Evolutionary conservation across 148 eudicot genomes (phyloP).

Genomic region (Dianthus caryophyllus): DNA sequence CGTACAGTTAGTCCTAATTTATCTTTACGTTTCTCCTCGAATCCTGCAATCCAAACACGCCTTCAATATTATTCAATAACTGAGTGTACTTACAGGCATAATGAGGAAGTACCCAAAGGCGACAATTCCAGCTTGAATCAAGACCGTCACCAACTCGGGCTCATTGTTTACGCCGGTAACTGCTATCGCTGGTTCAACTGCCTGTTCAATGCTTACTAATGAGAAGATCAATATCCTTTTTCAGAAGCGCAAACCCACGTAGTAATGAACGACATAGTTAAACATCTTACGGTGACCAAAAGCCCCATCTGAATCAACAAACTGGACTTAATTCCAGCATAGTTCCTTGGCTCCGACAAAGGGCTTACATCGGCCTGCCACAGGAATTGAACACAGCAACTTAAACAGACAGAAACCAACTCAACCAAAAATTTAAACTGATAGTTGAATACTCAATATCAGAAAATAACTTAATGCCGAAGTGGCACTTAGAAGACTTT

Average conservation of each 20-base stretch:
- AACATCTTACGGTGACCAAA: constrained; percentile 47
- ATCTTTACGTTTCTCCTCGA: too few species aligned
- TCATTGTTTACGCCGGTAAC: constrained; percentile 76
- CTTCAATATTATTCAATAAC: too few species aligned
- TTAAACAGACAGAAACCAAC: background rate
- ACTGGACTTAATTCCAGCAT: constrained; percentile 18
- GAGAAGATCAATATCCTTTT: background rate
- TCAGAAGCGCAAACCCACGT: background rate
- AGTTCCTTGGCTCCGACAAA: constrained; percentile 18
- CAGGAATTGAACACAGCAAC: background rate
- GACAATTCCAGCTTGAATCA: constrained; percentile 46
- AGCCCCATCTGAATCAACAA: constrained; percentile 47
- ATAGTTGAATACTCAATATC: too few species aligned
- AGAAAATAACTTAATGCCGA: too few species aligned
- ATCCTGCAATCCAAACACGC: too few species aligned
- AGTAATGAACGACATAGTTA: background rate
- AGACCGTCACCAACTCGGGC: constrained; percentile 37
- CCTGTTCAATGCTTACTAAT: constrained; percentile 27
- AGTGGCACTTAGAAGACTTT: too few species aligned
- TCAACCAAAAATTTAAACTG: too few species aligned
- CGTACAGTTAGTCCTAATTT: too few species aligned
- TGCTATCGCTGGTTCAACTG: constrained; percentile 61
- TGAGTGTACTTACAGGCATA: constrained; percentile 47
- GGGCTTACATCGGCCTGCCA: constrained; percentile 24
- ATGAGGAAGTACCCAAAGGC: constrained; percentile 74